Evolutionary conservation across 352 stramenopile species (phyloP), one percentile per base, ranked within the genome.

Genomic region (Peronospora farinosa): DNA sequence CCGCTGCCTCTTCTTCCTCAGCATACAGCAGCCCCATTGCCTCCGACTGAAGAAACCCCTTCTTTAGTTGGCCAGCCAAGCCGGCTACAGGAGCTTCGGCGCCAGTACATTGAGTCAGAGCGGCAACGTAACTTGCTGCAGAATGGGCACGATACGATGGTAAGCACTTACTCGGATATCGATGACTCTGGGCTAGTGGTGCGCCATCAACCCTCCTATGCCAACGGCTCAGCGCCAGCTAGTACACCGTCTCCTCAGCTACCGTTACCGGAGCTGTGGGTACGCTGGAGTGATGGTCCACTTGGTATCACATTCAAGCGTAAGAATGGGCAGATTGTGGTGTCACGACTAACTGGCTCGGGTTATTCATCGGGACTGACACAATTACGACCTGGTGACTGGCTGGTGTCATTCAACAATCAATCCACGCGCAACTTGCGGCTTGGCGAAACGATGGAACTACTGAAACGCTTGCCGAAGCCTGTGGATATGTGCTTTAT

Each of bases 221-320:
- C 33, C 27, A 46, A 54, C 11, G 37, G 47, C 1, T 31, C 31
- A 47, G 12, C 47, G 6, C 38, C 31, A 33, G 25, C 2, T 13
- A 15, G 21, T 39, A 40, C 44, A 9, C 59, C 49, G 13, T 40
- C 52, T 2, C 33, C 56, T 32, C 55, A 72, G 31, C 47, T 75
- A 23, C 68, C 73, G 9, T 40, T 72, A 7, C 80, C 77, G 1
- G 74, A 88, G 48, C 59, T 89, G 1, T 86, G 73, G 67, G 71
- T 92, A 13, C 72, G 74, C 21, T 92, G 80, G 80, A 73, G 48
- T 19, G 74, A 89, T 38, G 80, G 78, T 0, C 76, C 80, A 1
- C 58, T 92, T 8, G 80, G 80, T 7, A 87, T 92, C 41, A 89
- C 80, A 25, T 89, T 92, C 48, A 86, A 86, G 42, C 75, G 76